Conservation (phyloP, 371 early-diverging fungal genomes). For the Mortierella sp. region DNA sequence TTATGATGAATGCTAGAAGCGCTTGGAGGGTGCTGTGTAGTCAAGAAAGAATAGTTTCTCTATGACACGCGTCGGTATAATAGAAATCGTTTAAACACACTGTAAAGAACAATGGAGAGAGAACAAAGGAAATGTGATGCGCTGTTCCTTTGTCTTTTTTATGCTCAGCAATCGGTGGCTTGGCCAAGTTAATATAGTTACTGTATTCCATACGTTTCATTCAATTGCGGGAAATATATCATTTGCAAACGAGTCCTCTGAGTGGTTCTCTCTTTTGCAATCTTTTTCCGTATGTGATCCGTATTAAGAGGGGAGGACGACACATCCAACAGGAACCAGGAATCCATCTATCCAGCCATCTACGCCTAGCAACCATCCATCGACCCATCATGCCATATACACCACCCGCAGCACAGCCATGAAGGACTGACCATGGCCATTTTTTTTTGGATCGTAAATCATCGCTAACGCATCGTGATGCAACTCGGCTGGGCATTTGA, state of each 20-base stretch:
- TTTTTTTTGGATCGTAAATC: too few relatives aligned
- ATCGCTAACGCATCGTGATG: too few relatives aligned
- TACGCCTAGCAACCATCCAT: slow-evolving; percentile 1
- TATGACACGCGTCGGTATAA: too few relatives aligned
- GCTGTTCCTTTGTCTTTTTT: background rate
- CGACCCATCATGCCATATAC: background rate
- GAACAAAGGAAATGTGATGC: slow-evolving; percentile 10
- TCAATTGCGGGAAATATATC: background rate
- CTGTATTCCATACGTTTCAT: too few relatives aligned
- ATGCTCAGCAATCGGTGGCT: background rate
- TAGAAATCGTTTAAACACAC: too few relatives aligned
- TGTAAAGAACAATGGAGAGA: background rate
- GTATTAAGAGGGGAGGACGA: background rate
- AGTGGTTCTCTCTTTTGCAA: slow-evolving; percentile 53
- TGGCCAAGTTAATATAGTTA: background rate
- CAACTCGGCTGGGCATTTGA: too few relatives aligned
- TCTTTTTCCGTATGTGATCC: slow-evolving; percentile 51
- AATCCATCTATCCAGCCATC: slow-evolving; percentile 29
- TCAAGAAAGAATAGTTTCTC: too few relatives aligned
- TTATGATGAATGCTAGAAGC: too few relatives aligned
- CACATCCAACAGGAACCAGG: slow-evolving; percentile 15
- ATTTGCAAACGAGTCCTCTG: too few relatives aligned
- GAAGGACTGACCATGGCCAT: background rate
- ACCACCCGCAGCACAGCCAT: background rate
- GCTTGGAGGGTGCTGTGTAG: too few relatives aligned